Percentiles rank a stretch among this genome's conserved stretches.
Conservation (phyloP, 2,329 filamentous ascomycete species). For the Phialemoniopsis sp. region DNA sequence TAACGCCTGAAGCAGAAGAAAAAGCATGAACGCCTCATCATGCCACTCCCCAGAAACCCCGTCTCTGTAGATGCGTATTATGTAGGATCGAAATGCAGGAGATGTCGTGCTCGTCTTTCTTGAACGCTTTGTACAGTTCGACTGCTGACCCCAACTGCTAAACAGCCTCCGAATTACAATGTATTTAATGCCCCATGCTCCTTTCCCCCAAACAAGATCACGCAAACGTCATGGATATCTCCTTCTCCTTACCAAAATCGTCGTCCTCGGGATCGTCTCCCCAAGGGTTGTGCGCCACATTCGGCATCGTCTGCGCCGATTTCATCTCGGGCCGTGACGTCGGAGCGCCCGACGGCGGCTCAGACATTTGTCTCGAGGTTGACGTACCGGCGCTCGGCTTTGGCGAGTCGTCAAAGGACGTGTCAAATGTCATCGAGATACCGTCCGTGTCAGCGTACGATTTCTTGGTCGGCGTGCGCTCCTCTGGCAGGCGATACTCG, state of each 20-base stretch:
- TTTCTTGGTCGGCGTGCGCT: conserved; percentile 18
- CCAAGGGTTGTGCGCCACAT: conserved; percentile 59
- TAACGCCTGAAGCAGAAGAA: too few relatives aligned
- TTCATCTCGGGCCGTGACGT: conserved; percentile 33
- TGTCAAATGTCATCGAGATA: conserved; percentile 71
- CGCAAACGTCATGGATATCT: conserved; percentile 81
- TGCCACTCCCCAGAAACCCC: too few relatives aligned
- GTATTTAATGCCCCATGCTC: too few relatives aligned
- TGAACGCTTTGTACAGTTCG: too few relatives aligned
- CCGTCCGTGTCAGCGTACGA: conserved; percentile 25
- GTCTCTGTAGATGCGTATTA: too few relatives aligned
- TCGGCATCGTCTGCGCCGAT: conserved; percentile 44
- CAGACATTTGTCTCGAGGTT: neutral
- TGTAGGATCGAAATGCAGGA: too few relatives aligned
- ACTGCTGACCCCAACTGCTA: too few relatives aligned
- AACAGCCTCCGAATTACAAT: too few relatives aligned
- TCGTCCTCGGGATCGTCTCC: conserved; percentile 60
- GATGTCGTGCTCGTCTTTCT: too few relatives aligned
- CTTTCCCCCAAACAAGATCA: conserved; percentile 19
- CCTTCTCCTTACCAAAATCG: conserved; percentile 67
- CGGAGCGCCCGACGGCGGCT: conserved; percentile 3
- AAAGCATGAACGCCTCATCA: too few relatives aligned
- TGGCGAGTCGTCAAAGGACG: conserved; percentile 44
- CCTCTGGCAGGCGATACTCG: conserved; percentile 13
- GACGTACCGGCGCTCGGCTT: neutral